Percentiles rank a stretch among this genome's conserved stretches.
Conservation (phyloP, 257 asterid species). For the Fraxinus quadrangulata region DNA sequence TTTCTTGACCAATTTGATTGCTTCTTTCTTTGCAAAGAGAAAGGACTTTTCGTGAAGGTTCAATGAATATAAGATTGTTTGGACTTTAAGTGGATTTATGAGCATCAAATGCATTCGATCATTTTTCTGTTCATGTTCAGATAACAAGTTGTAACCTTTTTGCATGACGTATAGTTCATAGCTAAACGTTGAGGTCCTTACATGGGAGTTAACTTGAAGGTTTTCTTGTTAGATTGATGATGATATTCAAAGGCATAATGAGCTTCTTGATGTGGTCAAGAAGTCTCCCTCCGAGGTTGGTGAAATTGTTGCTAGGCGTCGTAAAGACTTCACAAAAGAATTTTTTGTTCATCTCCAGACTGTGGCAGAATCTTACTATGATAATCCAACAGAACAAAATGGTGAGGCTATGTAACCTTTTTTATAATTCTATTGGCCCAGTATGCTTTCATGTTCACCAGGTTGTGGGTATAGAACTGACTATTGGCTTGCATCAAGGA, state of each 20-base stretch:
- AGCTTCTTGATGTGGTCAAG: constrained; percentile 66
- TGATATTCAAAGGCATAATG: constrained; percentile 81
- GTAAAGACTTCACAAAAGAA: constrained; percentile 92
- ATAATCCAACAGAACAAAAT: constrained; percentile 75
- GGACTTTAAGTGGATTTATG: not conserved
- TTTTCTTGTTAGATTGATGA: constrained; percentile 61
- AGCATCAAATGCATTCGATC: not conserved
- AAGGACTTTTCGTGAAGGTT: not conserved
- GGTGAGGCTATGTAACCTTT: constrained; percentile 42
- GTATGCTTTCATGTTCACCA: not conserved
- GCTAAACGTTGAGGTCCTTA: not conserved
- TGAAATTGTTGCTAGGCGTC: constrained; percentile 80
- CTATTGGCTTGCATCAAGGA: not conserved
- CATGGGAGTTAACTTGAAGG: constrained; percentile 24
- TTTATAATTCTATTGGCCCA: not conserved
- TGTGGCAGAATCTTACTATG: constrained; percentile 77
- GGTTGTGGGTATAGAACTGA: not conserved
- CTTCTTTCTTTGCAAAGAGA: not conserved
- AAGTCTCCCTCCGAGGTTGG: constrained; percentile 63
- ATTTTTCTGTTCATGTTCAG: not conserved
- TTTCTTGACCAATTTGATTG: not conserved
- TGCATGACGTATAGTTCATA: not conserved
- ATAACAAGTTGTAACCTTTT: not conserved
- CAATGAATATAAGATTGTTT: not conserved
- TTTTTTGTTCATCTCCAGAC: constrained; percentile 80